phyloP scores from a whole-genome alignment of 306 rosid genomes.

The Sphenostylis stenocarpa region DNA sequence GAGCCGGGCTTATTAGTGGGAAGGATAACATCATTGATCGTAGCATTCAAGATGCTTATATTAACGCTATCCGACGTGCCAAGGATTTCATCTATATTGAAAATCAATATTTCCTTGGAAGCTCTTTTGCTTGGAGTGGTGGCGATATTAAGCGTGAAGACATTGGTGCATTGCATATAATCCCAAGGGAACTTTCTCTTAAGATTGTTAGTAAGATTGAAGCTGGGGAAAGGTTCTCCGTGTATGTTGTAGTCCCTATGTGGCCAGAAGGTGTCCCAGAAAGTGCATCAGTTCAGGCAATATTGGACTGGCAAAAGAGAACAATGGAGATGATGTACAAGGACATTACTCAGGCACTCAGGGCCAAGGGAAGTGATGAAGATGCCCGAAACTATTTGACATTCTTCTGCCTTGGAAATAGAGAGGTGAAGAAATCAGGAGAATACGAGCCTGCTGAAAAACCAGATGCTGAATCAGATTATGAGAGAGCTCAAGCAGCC shows the following conservation, averaged over 20 bases:
- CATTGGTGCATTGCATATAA: constrained; percentile 62
- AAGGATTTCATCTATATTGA: constrained; percentile 71
- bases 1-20: constrained; percentile 71
- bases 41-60: constrained; percentile 75
- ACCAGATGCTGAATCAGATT: constrained; percentile 65
- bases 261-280: constrained; percentile 82
- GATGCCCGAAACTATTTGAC: constrained; percentile 77
- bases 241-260: constrained; percentile 72
- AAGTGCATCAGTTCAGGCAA: constrained; percentile 76
- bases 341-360: constrained; percentile 58
- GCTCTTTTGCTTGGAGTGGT: constrained; percentile 57
- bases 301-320: constrained; percentile 80
- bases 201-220: constrained; percentile 72
- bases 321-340: constrained; percentile 80
- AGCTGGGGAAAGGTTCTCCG: constrained; percentile 70
- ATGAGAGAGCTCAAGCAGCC: constrained; percentile 58
- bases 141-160: constrained; percentile 67
- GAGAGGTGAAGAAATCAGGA: constrained; percentile 68
- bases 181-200: constrained; percentile 74
- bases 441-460: constrained; percentile 62
- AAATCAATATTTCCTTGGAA: constrained; percentile 80
- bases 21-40: constrained; percentile 74
- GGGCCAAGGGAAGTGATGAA: constrained; percentile 57
- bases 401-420: constrained; percentile 78
- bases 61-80: constrained; percentile 72